Percentiles rank a stretch among this genome's conserved stretches.
Evolutionary conservation across 1,139 yeast genomes (phyloP).

Genomic region (Nakaseomyces glabratus): DNA sequence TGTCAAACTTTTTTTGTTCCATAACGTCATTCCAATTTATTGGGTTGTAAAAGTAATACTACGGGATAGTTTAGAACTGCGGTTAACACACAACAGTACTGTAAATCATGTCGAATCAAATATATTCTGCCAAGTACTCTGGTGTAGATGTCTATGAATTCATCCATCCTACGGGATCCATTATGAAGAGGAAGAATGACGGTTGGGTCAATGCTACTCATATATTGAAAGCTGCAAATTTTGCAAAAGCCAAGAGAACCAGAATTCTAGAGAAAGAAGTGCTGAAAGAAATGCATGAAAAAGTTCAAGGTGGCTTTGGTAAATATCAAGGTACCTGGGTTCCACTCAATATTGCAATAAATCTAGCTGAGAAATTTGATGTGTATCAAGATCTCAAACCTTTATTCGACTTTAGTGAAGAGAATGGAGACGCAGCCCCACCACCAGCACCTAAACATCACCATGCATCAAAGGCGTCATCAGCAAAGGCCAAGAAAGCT

Average conservation of each 20-base stretch:
- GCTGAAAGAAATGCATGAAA: constrained; percentile 77
- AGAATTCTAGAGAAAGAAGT: constrained; percentile 88
- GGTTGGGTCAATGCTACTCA: constrained; percentile 99
- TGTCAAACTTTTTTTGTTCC: too few relatives aligned
- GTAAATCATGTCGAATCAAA: constrained; percentile 29
- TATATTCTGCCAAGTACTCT: constrained; percentile 74
- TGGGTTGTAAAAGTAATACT: too few relatives aligned
- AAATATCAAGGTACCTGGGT: constrained; percentile 98
- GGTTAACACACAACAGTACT: background rate
- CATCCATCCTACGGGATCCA: constrained; percentile 70
- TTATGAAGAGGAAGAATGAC: constrained; percentile 85
- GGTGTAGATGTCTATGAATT: constrained; percentile 88
- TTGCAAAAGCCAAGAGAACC: constrained; percentile 89
- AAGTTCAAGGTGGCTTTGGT: constrained; percentile 96
- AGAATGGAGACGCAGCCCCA: constrained; percentile 57
- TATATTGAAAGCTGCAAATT: constrained; percentile 85
- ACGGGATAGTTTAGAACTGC: too few relatives aligned
- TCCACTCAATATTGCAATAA: constrained; percentile 55
- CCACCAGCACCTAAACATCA: constrained; percentile 82
- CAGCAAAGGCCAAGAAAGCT: constrained; percentile 22
- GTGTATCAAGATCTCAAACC: constrained; percentile 61
- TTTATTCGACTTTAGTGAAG: constrained; percentile 52
- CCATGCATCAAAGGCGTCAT: constrained; percentile 43
- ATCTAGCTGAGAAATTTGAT: constrained; percentile 58
- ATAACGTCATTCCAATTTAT: too few relatives aligned